Conservation (phyloP, 1,284 basidiomycete species). For the Cutaneotrichosporon cutaneum region DNA sequence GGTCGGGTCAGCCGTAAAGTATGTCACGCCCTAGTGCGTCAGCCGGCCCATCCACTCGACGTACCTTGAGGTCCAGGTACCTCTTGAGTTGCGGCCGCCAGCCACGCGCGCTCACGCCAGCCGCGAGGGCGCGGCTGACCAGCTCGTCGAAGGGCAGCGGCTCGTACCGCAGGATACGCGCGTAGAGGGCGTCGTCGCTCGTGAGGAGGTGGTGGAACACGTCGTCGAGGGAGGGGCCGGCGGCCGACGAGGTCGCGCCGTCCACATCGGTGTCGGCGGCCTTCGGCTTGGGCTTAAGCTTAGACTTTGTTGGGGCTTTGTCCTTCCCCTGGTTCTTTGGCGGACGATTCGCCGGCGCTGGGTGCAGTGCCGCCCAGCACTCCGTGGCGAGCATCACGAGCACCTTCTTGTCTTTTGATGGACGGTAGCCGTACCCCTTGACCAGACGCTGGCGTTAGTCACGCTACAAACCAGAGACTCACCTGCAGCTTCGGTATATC, state of each 20-base stretch:
- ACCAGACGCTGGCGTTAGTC: conserved; percentile 15
- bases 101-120: conserved; percentile 35
- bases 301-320: background rate
- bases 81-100: conserved; percentile 43
- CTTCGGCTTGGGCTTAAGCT: background rate
- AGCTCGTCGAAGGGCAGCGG: conserved; percentile 50
- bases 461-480: conserved; percentile 6
- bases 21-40: conserved; percentile 41
- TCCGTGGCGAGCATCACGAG: conserved; percentile 38
- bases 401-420: conserved; percentile 29
- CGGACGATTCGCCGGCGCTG: conserved; percentile 15
- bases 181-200: conserved; percentile 34
- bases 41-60: conserved; percentile 17
- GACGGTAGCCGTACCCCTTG: conserved; percentile 40
- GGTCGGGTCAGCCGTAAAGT: conserved; percentile 44
- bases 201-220: conserved; percentile 38
- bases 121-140: conserved; percentile 34
- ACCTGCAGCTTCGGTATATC: conserved; percentile 41
- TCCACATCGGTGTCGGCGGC: conserved; percentile 20
- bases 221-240: conserved; percentile 40
- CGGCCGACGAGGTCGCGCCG: conserved; percentile 20
- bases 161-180: conserved; percentile 49
- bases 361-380: conserved; percentile 49
- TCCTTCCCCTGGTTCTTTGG: conserved; percentile 1
- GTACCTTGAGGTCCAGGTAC: conserved; percentile 47